phyloP scores from a whole-genome alignment of 352 stramenopile genomes.

The Pythium myriotylum region DNA sequence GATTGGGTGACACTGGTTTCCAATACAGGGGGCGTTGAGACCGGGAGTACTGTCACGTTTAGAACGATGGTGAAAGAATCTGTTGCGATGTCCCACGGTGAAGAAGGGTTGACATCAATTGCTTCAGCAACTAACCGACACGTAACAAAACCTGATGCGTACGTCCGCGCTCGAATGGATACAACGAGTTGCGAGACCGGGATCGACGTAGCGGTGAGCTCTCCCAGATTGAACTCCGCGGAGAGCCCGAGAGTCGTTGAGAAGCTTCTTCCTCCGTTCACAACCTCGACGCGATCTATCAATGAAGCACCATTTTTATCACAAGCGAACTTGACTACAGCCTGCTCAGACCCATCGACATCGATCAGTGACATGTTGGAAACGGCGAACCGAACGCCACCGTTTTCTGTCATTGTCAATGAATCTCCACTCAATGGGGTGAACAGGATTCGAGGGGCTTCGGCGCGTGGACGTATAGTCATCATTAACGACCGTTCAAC shows the following conservation, averaged over 20 bases:
- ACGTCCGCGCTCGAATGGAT: slow-evolving; percentile 2
- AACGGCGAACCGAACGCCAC: slow-evolving; percentile 2
- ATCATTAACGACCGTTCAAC: slow-evolving; percentile 9
- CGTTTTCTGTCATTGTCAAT: slow-evolving; percentile 18
- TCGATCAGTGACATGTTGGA: slow-evolving; percentile 20
- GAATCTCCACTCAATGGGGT: not conserved
- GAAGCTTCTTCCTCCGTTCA: not conserved
- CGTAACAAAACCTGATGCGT: slow-evolving; percentile 5
- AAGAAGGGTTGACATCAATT: slow-evolving; percentile 11
- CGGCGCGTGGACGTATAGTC: slow-evolving; percentile 14
- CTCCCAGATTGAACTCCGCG: slow-evolving; percentile 2
- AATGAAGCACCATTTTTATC: not conserved
- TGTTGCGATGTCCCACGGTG: slow-evolving; percentile 1
- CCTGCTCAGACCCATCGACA: slow-evolving; percentile 14
- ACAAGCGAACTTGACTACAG: slow-evolving; percentile 8
- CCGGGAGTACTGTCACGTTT: slow-evolving; percentile 2
- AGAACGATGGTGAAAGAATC: slow-evolving; percentile 7
- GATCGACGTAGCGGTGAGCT: not conserved
- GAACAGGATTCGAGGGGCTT: slow-evolving; percentile 15
- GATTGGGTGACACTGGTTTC: not conserved
- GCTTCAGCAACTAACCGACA: slow-evolving; percentile 8
- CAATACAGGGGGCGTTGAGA: slow-evolving; percentile 19
- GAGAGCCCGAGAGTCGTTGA: not conserved
- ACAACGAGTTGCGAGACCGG: slow-evolving; percentile 4
- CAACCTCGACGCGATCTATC: slow-evolving; percentile 3